Base-by-base conservation (phyloP, 306 rosid species). In the Psophocarpus tetragonolobus region DNA sequence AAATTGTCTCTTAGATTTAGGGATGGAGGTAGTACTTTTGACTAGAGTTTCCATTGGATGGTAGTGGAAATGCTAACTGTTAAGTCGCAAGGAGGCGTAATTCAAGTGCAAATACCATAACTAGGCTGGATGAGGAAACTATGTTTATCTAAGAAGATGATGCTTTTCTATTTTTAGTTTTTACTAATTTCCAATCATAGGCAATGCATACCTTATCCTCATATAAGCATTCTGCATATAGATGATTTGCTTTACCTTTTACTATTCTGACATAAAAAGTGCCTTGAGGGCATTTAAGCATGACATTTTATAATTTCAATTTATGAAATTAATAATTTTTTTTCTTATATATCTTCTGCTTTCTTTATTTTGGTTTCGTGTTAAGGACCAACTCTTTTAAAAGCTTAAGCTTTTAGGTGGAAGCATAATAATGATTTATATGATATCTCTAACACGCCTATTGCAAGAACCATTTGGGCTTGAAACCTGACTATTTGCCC, bases 151-250 rank as follows among this genome's bases (percentile, higher is more conserved):
- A 63, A 53, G 72, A 24, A 35, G 68, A 61, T 36, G 27, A 18
- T 50, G 14, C 21, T 69, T 75, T 69, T 71, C 56, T 64, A 48
- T 42, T 76, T 73, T 36, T 11, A n/a, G 58, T 42, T 76, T 73
- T 36, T 11, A n/a, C 30, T 15, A 23, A 29, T 48, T 50, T 70
- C 27, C 41, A 27, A 30, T 75, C 62, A 61, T 41, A n/a, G 17
- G 65, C 51, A 60, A 56, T 14, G 14, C 67, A 36, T 50, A n/a
- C 30, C 68, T 76, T 30, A 10, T 42, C 60, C 20, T 63, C 48
- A 20, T 26, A 18, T 36, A 60, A 60, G 61, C 51, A n/a, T 70
- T 50, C 53, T 30, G 63, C 44, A 23, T 21, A 77, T 71, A 63
- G 64, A 39, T 71, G 18, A 18, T 50, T 69, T 6, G 6, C 50